phyloP scores from a whole-genome alignment of 768 basidiomycete species.

The Mycena belliarum region DNA sequence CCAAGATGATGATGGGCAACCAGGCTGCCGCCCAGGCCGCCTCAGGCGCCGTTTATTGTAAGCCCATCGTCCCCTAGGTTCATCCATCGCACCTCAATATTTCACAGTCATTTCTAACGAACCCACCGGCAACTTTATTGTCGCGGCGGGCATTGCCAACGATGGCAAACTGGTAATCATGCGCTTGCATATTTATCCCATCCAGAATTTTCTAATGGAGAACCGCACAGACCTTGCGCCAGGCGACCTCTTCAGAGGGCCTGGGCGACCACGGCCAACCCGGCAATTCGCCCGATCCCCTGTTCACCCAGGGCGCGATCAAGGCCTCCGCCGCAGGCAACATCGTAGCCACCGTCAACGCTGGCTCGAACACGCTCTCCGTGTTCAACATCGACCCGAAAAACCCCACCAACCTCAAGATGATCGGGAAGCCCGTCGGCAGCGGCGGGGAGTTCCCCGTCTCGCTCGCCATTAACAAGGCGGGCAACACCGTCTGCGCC shows the following conservation, averaged over 20 bases:
- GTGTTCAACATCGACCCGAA: constrained; percentile 43
- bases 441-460: constrained; percentile 54
- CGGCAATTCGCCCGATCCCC: constrained; percentile 36
- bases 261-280: constrained; percentile 37
- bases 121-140: constrained; percentile 43
- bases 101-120: constrained; percentile 53
- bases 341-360: constrained; percentile 38
- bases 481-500: constrained; percentile 35
- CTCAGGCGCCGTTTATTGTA: constrained; percentile 35
- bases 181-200: constrained; percentile 8
- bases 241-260: constrained; percentile 34
- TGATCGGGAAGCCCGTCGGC: constrained; percentile 45
- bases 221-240: constrained; percentile 28
- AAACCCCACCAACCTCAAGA: constrained; percentile 41
- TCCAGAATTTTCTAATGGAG: too few relatives aligned
- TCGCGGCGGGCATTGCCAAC: constrained; percentile 42
- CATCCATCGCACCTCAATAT: not conserved
- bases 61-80: not conserved
- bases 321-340: constrained; percentile 36
- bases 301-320: constrained; percentile 45
- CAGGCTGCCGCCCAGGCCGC: not conserved
- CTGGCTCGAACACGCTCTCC: constrained; percentile 49
- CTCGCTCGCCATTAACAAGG: constrained; percentile 40
- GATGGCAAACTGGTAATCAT: constrained; percentile 46
- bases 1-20: constrained; percentile 16